These are phyloP conservation scores for Ascochyta lentis DNA, from an alignment of 2,329 filamentous ascomycete species.

Conservation along the genomic window DNA sequence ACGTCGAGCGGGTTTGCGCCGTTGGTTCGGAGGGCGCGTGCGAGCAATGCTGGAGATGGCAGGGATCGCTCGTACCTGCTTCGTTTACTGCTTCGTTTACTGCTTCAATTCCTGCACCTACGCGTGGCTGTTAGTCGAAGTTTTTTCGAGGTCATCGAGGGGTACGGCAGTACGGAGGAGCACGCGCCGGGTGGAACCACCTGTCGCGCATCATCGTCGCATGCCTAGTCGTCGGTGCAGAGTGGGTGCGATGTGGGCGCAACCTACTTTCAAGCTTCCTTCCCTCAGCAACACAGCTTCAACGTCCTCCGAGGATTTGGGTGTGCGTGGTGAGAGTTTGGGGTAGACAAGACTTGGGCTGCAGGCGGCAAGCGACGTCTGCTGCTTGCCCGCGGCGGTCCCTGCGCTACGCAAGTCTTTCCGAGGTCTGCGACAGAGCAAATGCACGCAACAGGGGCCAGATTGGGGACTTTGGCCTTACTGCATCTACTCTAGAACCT, in stretches of 20 bases:
- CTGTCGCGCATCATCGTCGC: slow-evolving; percentile 7
- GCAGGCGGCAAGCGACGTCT: slow-evolving; percentile 35
- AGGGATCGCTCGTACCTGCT: slow-evolving; percentile 37
- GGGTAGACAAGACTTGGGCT: slow-evolving; percentile 27
- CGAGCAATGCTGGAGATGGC: not conserved
- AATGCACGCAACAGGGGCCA: slow-evolving; percentile 23
- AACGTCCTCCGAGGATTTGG: slow-evolving; percentile 44
- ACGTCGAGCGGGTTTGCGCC: slow-evolving; percentile 28
- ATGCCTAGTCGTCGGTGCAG: not conserved
- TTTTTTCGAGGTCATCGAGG: slow-evolving; percentile 40
- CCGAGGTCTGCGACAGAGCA: slow-evolving; percentile 26
- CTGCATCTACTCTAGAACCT: slow-evolving; percentile 25
- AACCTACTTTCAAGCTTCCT: slow-evolving; percentile 46
- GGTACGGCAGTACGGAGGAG: slow-evolving; percentile 31
- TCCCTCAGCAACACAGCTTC: slow-evolving; percentile 52
- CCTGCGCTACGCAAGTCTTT: slow-evolving; percentile 35
- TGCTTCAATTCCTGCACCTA: slow-evolving; percentile 46
- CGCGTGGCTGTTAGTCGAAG: slow-evolving; percentile 34
- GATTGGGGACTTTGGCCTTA: slow-evolving; percentile 23
- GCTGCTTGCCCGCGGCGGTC: slow-evolving; percentile 23
- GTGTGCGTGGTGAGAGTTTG: slow-evolving; percentile 29
- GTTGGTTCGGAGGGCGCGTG: slow-evolving; percentile 12
- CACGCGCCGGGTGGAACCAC: slow-evolving; percentile 29
- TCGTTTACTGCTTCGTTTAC: slow-evolving; percentile 35
- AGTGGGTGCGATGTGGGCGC: slow-evolving; percentile 15